Base-by-base conservation (phyloP, 495 filamentous ascomycete genomes). In the Aspergillus avenaceus region DNA sequence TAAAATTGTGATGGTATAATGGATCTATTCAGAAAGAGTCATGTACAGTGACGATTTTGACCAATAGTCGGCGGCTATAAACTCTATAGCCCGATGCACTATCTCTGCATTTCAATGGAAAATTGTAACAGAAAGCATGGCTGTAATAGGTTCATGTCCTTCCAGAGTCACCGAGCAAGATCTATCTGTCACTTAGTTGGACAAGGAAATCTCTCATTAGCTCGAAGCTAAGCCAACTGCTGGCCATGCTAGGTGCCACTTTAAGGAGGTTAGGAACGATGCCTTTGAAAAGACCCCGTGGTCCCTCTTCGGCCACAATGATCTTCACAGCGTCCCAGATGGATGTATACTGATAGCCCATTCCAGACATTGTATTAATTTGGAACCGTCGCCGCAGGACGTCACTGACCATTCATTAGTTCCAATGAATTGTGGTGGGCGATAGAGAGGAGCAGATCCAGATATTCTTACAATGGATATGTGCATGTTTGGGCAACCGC, bases 321-420 rank as follows among this genome's bases (percentile, higher is more conserved):
- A 88, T 78, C 37, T 74, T 78, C 41, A 98, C 72, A 4, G 93
- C 93, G 62, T 97, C 90, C 56, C 81, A 78, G 32, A 98, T 85
- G 14, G 83, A 84, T 56, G 84, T 89, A 72, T 98, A 98, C 65
- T 91, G 82, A 59, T 96, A 97, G 34, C 93, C 95, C 84, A 98
- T 91, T n/a, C 92, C 92, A 22, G 84, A 88, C 93, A 98, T 98
- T 42, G 91, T 97, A 64, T 98, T 98, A 71, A 98, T 95, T 58
- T 98, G 93, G 61, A 98, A 98, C 24, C 93, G 80, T 42, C 93
- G 84, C 14, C 93, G 87, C n/a, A 98, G 79, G 1, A 98, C 95
- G 68, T 96, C 91, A 61, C 90, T 95, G 50, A 21, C 6, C 18
- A 3, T 29, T 32, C 16, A 36, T 66, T 24, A 60, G 47, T 53